A percentile compares a stretch with the other conserved stretches of the same genome.
These are phyloP conservation scores for Colletotrichum tanaceti DNA, from an alignment of 2,329 filamentous ascomycete genomes.

Conservation along the genomic window DNA sequence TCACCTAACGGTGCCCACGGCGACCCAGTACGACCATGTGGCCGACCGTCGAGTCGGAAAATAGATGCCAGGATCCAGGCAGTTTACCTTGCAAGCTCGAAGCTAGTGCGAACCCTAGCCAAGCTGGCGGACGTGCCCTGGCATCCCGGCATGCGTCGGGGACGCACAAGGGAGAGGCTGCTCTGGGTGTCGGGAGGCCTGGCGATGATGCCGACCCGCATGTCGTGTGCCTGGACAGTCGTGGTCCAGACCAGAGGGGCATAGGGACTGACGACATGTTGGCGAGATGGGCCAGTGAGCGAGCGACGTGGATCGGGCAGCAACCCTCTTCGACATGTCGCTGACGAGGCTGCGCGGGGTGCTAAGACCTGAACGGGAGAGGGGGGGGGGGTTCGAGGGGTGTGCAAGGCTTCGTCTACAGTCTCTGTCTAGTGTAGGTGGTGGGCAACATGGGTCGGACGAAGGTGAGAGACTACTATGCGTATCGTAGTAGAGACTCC, in stretches of 20 bases:
- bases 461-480: neutral
- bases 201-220: constrained; percentile 32
- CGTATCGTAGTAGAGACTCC: too few relatives aligned
- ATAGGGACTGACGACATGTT: constrained; percentile 6
- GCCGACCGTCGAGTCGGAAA: constrained; percentile 36
- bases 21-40: constrained; percentile 23
- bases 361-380: constrained; percentile 14
- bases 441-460: constrained; percentile 8
- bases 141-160: constrained; percentile 21
- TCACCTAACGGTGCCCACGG: constrained; percentile 12
- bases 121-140: constrained; percentile 29
- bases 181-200: constrained; percentile 29
- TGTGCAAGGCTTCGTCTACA: constrained; percentile 14
- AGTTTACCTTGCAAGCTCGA: constrained; percentile 36
- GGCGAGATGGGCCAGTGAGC: constrained; percentile 1
- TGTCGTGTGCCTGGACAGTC: constrained; percentile 15
- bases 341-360: constrained; percentile 28
- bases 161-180: constrained; percentile 2
- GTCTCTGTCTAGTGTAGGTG: constrained; percentile 10
- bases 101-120: constrained; percentile 34
- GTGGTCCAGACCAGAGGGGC: constrained; percentile 1
- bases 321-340: constrained; percentile 8
- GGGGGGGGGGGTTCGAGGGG: neutral
- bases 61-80: constrained; percentile 21
- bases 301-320: neutral